Evolutionary conservation across 225 moss, liverwort and hornwort genomes (phyloP), one percentile per base, ranked within the genome.

Genomic region (Pseudisothecium myosuroides): DNA sequence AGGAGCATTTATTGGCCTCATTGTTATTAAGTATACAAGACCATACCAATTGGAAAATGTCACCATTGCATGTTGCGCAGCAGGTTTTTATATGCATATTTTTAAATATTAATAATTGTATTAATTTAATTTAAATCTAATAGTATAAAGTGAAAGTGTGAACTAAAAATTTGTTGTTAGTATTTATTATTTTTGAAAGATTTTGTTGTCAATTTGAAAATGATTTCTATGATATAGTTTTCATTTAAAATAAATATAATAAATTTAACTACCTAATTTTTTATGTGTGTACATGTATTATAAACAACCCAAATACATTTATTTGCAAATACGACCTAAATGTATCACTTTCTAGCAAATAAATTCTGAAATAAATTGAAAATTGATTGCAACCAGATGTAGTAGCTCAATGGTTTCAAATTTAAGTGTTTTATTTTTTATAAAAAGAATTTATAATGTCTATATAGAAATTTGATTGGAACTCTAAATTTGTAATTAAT

Each of bases 61-160:
- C 56, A 91, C 58, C 6, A 91, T 91, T 65, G 91, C 91, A 49
- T 91, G 89, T 59, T 91, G 89, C 3, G 62, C 87, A 63, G 73
- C 89, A 91, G 91, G 89, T 91, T 66, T 31, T 28, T 21, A 36
- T 26, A 2, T 43, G 28, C 6, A 81, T 63, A 18, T 32, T 28
- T 82, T 47, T 1, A 82, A 60, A 43, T 14, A 41, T 45, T 13
- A 14, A 31, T 21, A 23, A 17, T 14, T 45, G 20, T 32, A 14
- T 0, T 43, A 21, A 28, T 27, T 10, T 55, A 37, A 16, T 7
- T 7, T 27, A 0, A 56, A n/a, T 0, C 10, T 56, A 10, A 10
- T 37, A 9, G 26, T 56, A 1, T 17, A 3, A 11, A 50, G 4
- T 21, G 0, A 17, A 79, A 14, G 1, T 17, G 4, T 27, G 7